These are phyloP conservation scores for Talaromyces stipitatus DNA, from an alignment of 495 filamentous ascomycete genomes.

Conservation along the genomic window DNA sequence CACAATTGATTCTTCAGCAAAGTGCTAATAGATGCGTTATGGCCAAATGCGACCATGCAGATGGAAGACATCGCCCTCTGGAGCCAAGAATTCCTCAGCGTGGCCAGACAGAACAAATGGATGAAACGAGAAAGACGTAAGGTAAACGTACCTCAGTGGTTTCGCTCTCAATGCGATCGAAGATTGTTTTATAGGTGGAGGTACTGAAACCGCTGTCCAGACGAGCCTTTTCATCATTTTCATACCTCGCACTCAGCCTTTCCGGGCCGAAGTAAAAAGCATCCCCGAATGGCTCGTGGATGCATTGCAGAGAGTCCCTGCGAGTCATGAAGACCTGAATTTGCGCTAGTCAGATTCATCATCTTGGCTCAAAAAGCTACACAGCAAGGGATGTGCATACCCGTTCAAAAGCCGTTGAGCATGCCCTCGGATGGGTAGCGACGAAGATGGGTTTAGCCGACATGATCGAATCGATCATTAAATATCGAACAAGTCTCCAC, in stretches of 20 bases:
- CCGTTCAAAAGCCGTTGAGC: slow-evolving; percentile 92
- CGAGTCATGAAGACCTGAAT: slow-evolving; percentile 91
- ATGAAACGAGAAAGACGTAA: slow-evolving; percentile 14
- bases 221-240: slow-evolving; percentile 61
- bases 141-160: slow-evolving; percentile 54
- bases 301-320: slow-evolving; percentile 64
- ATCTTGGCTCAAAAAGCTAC: not conserved
- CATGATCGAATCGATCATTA: slow-evolving; percentile 35
- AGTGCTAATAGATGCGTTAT: not conserved
- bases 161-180: slow-evolving; percentile 62
- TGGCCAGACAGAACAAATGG: not conserved
- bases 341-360: slow-evolving; percentile 3
- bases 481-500: not conserved
- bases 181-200: slow-evolving; percentile 67
- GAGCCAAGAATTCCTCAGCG: not conserved
- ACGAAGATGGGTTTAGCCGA: slow-evolving; percentile 79
- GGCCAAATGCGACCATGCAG: not conserved
- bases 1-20: slow-evolving; percentile 2
- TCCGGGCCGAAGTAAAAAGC: slow-evolving; percentile 95
- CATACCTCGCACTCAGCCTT: slow-evolving; percentile 67
- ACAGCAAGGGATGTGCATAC: slow-evolving; percentile 37
- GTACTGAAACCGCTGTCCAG: slow-evolving; percentile 65
- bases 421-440: slow-evolving; percentile 87
- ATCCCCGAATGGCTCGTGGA: slow-evolving; percentile 96
- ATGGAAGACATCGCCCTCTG: too few relatives aligned